Conservation (phyloP, 495 filamentous ascomycete genomes). For the Thermochaetoides thermophila region DNA sequence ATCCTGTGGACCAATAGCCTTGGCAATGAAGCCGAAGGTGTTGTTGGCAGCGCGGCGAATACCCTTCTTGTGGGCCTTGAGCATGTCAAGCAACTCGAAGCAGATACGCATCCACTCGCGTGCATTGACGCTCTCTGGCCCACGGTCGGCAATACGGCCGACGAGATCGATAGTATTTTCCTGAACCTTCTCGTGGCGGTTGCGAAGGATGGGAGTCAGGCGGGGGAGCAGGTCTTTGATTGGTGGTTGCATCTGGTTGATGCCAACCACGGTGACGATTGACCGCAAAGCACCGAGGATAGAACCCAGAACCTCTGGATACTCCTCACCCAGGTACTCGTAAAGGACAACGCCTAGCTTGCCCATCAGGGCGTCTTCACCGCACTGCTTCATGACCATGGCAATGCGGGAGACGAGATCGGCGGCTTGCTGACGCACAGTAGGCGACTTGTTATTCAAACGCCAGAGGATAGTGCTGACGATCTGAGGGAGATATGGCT, state of each 20-base stretch:
- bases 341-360: conserved; percentile 95
- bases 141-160: conserved; percentile 94
- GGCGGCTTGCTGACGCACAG: conserved; percentile 91
- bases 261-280: conserved; percentile 96
- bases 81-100: conserved; percentile 97
- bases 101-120: conserved; percentile 99
- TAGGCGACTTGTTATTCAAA: conserved; percentile 91
- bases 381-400: conserved; percentile 97
- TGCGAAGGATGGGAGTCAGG: conserved; percentile 90
- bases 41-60: conserved; percentile 98
- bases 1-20: conserved; percentile 96
- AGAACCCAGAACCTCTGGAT: conserved; percentile 92
- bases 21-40: conserved; percentile 99
- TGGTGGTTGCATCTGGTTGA: conserved; percentile 97
- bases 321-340: conserved; percentile 97
- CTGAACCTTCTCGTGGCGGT: conserved; percentile 98
- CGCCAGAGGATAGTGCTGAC: conserved; percentile 95
- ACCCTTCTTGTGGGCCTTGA: conserved; percentile 98
- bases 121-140: conserved; percentile 87
- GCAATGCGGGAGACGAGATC: conserved; percentile 94
- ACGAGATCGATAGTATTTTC: conserved; percentile 99
- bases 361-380: conserved; percentile 87
- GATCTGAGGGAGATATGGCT: conserved; percentile 92
- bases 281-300: conserved; percentile 90
- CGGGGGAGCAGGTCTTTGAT: conserved; percentile 93